Conservation (phyloP, 2,329 filamentous ascomycete genomes). For the Colletotrichum eremochloae region DNA sequence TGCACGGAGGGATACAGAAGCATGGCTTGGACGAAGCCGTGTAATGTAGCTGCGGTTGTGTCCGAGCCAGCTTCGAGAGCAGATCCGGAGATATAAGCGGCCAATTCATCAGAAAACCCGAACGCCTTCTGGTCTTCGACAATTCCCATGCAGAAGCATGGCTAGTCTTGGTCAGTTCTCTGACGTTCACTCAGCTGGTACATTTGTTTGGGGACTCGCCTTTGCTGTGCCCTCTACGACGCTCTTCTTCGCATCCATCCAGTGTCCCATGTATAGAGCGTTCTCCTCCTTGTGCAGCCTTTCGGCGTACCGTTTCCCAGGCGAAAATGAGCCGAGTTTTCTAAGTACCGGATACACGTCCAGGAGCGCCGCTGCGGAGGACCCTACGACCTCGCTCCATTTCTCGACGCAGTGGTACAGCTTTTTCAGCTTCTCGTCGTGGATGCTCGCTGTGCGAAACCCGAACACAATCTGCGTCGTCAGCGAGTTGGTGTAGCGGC, state of each 20-base stretch:
- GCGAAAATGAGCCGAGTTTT: constrained; percentile 33
- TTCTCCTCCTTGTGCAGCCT: constrained; percentile 49
- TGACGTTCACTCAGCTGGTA: not conserved
- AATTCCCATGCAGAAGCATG: constrained; percentile 48
- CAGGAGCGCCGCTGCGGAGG: constrained; percentile 56
- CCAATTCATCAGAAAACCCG: constrained; percentile 49
- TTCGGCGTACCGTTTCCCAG: constrained; percentile 48
- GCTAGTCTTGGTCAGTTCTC: constrained; percentile 41
- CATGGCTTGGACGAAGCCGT: constrained; percentile 63
- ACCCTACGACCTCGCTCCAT: constrained; percentile 55
- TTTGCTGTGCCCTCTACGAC: constrained; percentile 38
- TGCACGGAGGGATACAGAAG: constrained; percentile 57
- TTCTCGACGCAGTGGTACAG: constrained; percentile 56
- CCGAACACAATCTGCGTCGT: constrained; percentile 66
- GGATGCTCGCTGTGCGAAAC: constrained; percentile 57
- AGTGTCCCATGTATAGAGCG: constrained; percentile 40
- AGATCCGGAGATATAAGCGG: constrained; percentile 52
- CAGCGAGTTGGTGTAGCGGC: constrained; percentile 63
- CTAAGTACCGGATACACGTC: constrained; percentile 61
- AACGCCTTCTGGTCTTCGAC: constrained; percentile 43
- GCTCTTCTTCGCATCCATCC: constrained; percentile 41
- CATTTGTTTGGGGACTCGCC: not conserved
- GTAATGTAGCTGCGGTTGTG: constrained; percentile 57
- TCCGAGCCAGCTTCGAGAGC: constrained; percentile 58
- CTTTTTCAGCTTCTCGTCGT: constrained; percentile 58